These are phyloP conservation scores for Avena atlantica DNA, from an alignment of 176 grass and related monocot genomes.

Conservation along the genomic window DNA sequence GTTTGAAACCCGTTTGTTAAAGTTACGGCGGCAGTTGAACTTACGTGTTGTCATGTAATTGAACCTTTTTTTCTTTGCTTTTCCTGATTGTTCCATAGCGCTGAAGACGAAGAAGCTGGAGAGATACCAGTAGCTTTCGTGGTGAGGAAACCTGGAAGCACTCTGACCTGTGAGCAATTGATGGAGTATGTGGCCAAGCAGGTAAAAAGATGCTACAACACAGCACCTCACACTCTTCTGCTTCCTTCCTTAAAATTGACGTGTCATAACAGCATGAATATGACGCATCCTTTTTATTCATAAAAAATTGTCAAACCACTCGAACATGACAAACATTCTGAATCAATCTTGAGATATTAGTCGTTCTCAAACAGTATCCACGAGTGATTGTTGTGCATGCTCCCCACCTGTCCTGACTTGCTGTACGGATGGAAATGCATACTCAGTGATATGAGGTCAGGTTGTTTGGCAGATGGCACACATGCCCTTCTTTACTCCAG, in stretches of 20 bases:
- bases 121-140: slow-evolving; percentile 95
- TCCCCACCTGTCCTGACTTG: slow-evolving; percentile 43
- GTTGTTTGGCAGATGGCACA: slow-evolving; percentile 36
- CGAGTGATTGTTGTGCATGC: slow-evolving; percentile 37
- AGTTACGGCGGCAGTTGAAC: background rate
- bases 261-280: background rate
- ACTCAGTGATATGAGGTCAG: slow-evolving; percentile 37
- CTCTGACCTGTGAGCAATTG: slow-evolving; percentile 65
- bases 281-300: background rate
- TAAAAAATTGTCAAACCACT: slow-evolving; percentile 3
- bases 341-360: slow-evolving; percentile 26
- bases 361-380: background rate
- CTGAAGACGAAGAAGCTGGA: slow-evolving; percentile 79
- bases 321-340: background rate
- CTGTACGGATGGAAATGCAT: slow-evolving; percentile 27
- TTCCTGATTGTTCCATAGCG: slow-evolving; percentile 41
- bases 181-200: slow-evolving; percentile 84
- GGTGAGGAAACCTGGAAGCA: slow-evolving; percentile 68
- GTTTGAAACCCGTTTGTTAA: slow-evolving; percentile 28
- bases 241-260: slow-evolving; percentile 18
- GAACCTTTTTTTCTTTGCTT: slow-evolving; percentile 14
- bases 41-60: background rate
- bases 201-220: slow-evolving; percentile 53
- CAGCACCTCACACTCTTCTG: background rate
- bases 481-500: background rate